phyloP scores from a whole-genome alignment of 805 yeast species.

The Starmera quercuum region DNA sequence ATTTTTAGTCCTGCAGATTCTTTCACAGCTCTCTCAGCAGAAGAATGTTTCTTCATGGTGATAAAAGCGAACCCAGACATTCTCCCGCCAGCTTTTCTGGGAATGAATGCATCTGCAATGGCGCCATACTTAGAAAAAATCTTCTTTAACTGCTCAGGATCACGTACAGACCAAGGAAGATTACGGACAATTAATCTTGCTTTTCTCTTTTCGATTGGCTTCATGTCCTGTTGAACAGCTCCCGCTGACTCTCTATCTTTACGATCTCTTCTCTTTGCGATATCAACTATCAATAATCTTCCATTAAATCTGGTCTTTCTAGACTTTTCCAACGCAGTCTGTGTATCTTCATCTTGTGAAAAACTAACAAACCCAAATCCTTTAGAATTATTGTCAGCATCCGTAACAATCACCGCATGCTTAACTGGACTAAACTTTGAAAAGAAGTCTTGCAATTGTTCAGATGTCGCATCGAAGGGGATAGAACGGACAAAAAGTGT shows the following conservation, averaged over 20 bases:
- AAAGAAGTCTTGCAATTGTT: slow-evolving; percentile 75
- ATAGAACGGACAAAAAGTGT: slow-evolving; percentile 83
- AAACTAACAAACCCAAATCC: slow-evolving; percentile 97
- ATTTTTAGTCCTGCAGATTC: slow-evolving; percentile 69
- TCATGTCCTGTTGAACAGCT: slow-evolving; percentile 9
- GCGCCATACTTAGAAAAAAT: slow-evolving; percentile 74
- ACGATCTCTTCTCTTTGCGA: slow-evolving; percentile 91
- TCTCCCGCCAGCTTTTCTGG: slow-evolving; percentile 78
- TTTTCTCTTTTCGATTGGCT: slow-evolving; percentile 62
- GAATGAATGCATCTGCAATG: slow-evolving; percentile 83
- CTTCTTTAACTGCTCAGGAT: slow-evolving; percentile 62
- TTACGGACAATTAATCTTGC: slow-evolving; percentile 87
- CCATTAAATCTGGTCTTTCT: slow-evolving; percentile 60
- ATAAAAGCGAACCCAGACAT: slow-evolving; percentile 96
- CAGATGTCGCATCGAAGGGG: slow-evolving; percentile 75
- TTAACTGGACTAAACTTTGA: slow-evolving; percentile 91
- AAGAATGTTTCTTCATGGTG: slow-evolving; percentile 70
- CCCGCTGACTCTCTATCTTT: slow-evolving; percentile 12
- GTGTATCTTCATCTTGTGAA: slow-evolving; percentile 76
- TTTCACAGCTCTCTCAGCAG: slow-evolving; percentile 78
- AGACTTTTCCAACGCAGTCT: slow-evolving; percentile 61
- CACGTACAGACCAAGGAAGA: slow-evolving; percentile 92
- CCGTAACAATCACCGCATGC: slow-evolving; percentile 89
- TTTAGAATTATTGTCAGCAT: slow-evolving; percentile 65
- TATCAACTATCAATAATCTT: slow-evolving; percentile 64